A percentile compares a stretch with the other conserved stretches of the same genome.
Conservation (phyloP, 768 basidiomycete genomes). For the Paxillus involutus region DNA sequence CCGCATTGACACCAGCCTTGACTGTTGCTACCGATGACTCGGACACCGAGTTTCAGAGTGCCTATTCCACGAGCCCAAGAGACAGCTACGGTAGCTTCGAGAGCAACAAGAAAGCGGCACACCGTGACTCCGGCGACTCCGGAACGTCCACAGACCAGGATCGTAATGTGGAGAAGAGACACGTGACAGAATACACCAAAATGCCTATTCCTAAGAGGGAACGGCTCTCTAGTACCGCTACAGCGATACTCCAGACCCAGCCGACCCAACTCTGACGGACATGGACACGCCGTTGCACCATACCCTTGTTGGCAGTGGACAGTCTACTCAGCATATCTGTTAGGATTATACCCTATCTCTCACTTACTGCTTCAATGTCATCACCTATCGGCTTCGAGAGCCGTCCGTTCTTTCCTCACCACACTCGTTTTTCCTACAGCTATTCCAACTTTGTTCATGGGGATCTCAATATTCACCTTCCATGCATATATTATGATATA, state of each 20-base stretch:
- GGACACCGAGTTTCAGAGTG: constrained; percentile 86
- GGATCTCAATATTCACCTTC: constrained; percentile 22
- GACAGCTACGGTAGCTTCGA: constrained; percentile 57
- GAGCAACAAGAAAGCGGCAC: constrained; percentile 19
- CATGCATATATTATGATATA: constrained; percentile 25
- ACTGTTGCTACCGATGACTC: constrained; percentile 65
- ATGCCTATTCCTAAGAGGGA: constrained; percentile 38
- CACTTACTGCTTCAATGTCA: constrained; percentile 17
- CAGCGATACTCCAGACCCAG: constrained; percentile 44
- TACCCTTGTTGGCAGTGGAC: constrained; percentile 17
- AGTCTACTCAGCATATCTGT: constrained; percentile 17
- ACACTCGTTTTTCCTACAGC: constrained; percentile 17
- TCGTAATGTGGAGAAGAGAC: constrained; percentile 25
- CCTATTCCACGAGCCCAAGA: constrained; percentile 75
- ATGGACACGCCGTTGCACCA: constrained; percentile 22
- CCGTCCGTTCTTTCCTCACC: constrained; percentile 13
- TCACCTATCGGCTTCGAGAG: constrained; percentile 5
- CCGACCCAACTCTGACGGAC: constrained; percentile 41
- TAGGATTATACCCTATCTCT: constrained; percentile 28
- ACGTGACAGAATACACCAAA: constrained; percentile 35
- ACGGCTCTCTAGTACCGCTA: constrained; percentile 56
- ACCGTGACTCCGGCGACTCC: constrained; percentile 30
- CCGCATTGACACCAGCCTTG: constrained; percentile 32
- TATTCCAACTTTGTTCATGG: constrained; percentile 23
- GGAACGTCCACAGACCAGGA: constrained; percentile 27